A percentile compares a stretch with the other conserved stretches of the same genome.
phyloP scores from a whole-genome alignment of 2,329 filamentous ascomycete genomes.

The Coniochaeta sp. region DNA sequence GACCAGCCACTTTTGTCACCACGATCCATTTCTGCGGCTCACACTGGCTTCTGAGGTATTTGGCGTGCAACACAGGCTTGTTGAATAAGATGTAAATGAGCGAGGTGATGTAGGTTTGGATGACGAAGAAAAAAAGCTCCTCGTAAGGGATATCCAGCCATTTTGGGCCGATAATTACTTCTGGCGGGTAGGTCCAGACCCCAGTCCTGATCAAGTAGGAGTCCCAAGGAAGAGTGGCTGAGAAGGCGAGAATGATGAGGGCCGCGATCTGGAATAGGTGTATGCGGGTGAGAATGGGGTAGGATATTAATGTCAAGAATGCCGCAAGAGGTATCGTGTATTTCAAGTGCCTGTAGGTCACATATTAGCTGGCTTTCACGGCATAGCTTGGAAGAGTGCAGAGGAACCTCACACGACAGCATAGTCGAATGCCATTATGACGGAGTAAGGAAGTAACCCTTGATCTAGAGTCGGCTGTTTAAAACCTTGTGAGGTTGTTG shows the following conservation, averaged over 20 bases:
- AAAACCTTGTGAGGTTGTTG: not conserved
- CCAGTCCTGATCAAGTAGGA: constrained; percentile 61
- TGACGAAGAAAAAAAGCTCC: constrained; percentile 70
- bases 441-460: not conserved
- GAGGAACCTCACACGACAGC: constrained; percentile 12
- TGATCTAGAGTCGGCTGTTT: not conserved
- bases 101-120: constrained; percentile 68
- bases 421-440: constrained; percentile 16
- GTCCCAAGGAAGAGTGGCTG: constrained; percentile 68
- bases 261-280: constrained; percentile 57
- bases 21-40: constrained; percentile 16
- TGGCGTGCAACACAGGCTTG: constrained; percentile 50
- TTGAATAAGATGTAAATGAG: constrained; percentile 61
- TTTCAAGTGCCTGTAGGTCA: constrained; percentile 47
- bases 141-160: constrained; percentile 61
- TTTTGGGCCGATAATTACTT: constrained; percentile 56
- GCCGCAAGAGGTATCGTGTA: constrained; percentile 61
- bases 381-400: not conserved
- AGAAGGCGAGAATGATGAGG: constrained; percentile 55
- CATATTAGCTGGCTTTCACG: not conserved
- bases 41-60: constrained; percentile 28
- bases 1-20: constrained; percentile 35
- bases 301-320: constrained; percentile 49
- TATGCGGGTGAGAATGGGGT: constrained; percentile 52
- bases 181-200: constrained; percentile 65